Conservation (phyloP, 2,329 filamentous ascomycete genomes). For the Fusarium albosuccineum region DNA sequence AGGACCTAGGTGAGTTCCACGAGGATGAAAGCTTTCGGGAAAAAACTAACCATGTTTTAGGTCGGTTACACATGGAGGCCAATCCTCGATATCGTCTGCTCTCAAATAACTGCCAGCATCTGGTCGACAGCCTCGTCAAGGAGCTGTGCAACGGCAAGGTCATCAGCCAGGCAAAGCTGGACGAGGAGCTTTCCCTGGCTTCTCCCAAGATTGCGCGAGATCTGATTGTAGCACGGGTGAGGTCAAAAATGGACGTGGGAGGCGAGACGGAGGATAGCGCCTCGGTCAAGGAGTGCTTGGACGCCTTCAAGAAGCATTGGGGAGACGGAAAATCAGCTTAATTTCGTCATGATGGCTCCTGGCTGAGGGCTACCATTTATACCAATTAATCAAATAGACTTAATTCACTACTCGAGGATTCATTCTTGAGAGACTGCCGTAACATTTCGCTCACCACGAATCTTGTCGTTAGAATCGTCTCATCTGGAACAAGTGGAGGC, state of each 20-base stretch:
- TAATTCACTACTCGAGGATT: too few relatives aligned
- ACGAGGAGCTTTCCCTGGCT: constrained; percentile 36
- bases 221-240: constrained; percentile 32
- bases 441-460: too few relatives aligned
- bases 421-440: too few relatives aligned
- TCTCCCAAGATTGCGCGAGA: constrained; percentile 44
- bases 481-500: too few relatives aligned
- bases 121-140: constrained; percentile 43
- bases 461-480: too few relatives aligned
- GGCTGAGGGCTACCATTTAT: too few relatives aligned
- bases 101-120: constrained; percentile 44
- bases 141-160: constrained; percentile 45
- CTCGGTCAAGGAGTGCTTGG: constrained; percentile 40
- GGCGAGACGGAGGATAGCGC: constrained; percentile 39
- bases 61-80: constrained; percentile 28
- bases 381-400: too few relatives aligned
- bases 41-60: constrained; percentile 11
- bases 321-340: neutral
- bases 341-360: neutral
- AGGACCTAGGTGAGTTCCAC: constrained; percentile 35
- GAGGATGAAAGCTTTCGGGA: too few relatives aligned
- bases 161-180: constrained; percentile 42
- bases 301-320: constrained; percentile 31
- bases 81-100: constrained; percentile 39
- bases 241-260: constrained; percentile 37